Percentiles rank a stretch among this genome's conserved stretches.
These are phyloP conservation scores for Saccharomycopsis hybrid DNA, from an alignment of 1,139 yeast genomes.

Conservation along the genomic window DNA sequence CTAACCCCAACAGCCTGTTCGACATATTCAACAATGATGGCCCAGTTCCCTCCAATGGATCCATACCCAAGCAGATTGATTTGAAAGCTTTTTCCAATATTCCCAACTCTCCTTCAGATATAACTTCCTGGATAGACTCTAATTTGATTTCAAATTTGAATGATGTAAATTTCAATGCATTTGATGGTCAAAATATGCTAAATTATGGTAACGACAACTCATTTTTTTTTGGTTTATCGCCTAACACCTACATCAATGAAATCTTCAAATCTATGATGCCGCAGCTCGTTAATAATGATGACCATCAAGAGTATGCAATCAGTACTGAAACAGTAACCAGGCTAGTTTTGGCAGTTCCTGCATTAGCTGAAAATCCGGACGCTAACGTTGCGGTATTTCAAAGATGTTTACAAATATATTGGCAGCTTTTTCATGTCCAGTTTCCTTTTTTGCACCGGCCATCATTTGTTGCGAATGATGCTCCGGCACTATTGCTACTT, in stretches of 20 bases:
- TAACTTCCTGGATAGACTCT: conserved; percentile 17
- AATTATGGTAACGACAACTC: background rate
- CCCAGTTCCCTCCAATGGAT: no score
- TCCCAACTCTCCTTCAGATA: conserved; percentile 8
- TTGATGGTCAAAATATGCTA: background rate
- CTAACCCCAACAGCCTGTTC: no score
- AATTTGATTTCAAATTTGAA: conserved; percentile 6
- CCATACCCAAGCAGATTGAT: no score
- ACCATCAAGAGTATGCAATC: conserved; percentile 7
- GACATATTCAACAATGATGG: no score
- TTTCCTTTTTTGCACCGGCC: conserved; percentile 58
- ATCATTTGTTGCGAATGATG: conserved; percentile 47
- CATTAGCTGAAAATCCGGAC: conserved; percentile 18
- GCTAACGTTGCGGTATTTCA: conserved; percentile 25
- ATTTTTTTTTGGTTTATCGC: conserved; percentile 4
- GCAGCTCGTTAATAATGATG: background rate
- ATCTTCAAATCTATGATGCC: conserved; percentile 10
- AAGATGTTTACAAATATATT: conserved; percentile 36
- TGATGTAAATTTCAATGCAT: conserved; percentile 1
- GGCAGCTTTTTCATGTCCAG: conserved; percentile 58
- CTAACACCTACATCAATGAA: conserved; percentile 8
- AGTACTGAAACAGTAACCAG: conserved; percentile 2
- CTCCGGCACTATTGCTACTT: conserved; percentile 48
- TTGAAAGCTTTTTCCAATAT: background rate
- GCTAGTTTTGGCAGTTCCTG: conserved; percentile 9